Conservation (phyloP, 139 green algal species). For the Cymbomonas tetramitiformis region DNA sequence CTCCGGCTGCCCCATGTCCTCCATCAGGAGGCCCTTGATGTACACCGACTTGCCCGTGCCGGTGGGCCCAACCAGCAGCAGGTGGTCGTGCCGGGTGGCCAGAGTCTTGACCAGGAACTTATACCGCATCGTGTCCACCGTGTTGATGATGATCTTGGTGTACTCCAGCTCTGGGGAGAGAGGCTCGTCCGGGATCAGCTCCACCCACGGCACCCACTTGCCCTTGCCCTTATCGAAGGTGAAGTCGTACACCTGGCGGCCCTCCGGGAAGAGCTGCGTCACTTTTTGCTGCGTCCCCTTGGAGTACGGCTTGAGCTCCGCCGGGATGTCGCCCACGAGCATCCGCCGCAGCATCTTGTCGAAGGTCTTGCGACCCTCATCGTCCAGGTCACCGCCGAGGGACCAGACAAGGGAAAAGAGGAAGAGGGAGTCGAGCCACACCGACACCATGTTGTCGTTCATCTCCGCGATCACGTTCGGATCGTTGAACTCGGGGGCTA, state of each 20-base stretch:
- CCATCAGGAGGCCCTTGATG: conserved; percentile 35
- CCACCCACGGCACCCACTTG: conserved; percentile 50
- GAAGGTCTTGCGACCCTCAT: conserved; percentile 39
- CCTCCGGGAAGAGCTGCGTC: conserved; percentile 22
- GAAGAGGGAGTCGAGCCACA: conserved; percentile 40
- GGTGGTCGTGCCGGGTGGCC: conserved; percentile 41
- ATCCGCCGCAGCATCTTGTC: conserved; percentile 40
- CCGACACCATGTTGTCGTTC: conserved; percentile 2
- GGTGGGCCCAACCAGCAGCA: conserved; percentile 50
- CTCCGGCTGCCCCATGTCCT: conserved; percentile 31
- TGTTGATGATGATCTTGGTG: conserved; percentile 53
- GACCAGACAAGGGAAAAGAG: conserved; percentile 57
- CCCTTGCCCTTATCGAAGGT: conserved; percentile 39
- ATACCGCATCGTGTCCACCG: conserved; percentile 54
- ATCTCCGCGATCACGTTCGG: neutral
- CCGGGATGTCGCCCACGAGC: conserved; percentile 31
- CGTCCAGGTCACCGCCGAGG: conserved; percentile 44
- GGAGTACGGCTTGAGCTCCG: conserved; percentile 19
- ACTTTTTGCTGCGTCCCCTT: conserved; percentile 16
- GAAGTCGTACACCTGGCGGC: conserved; percentile 50
- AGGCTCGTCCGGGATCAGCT: too few relatives aligned
- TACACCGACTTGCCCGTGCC: conserved; percentile 42
- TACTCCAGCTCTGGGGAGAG: conserved; percentile 29
- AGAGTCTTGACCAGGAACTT: conserved; percentile 39
- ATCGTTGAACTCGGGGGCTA: neutral